phyloP scores from a whole-genome alignment of 2,329 filamentous ascomycete species.

The Uncinocarpus reesii region DNA sequence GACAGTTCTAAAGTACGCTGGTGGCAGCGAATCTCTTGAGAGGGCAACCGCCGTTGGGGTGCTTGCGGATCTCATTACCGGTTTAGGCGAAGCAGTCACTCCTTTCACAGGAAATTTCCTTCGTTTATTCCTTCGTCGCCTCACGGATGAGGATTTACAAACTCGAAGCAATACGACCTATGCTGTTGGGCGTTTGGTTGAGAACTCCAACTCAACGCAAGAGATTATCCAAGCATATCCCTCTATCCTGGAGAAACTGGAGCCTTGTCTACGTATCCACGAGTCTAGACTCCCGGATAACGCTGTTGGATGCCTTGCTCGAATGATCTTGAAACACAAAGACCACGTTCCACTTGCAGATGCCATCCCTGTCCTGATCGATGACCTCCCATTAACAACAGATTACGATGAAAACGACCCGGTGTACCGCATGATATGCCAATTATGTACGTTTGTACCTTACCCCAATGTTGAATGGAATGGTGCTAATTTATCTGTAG shows the following conservation, averaged over 20 bases:
- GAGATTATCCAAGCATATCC: constrained; percentile 66
- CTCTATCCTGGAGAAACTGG: constrained; percentile 71
- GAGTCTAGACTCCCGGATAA: constrained; percentile 84
- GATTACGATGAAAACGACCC: constrained; percentile 96
- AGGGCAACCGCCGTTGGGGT: constrained; percentile 83
- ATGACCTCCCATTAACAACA: constrained; percentile 74
- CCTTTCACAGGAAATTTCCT: constrained; percentile 68
- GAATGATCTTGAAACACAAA: constrained; percentile 87
- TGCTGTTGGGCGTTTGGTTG: constrained; percentile 72
- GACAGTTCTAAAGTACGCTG: constrained; percentile 76
- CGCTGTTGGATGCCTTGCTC: constrained; percentile 76
- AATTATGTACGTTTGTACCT: constrained; percentile 56
- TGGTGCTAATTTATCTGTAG: constrained; percentile 21
- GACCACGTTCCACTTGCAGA: constrained; percentile 69
- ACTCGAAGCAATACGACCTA: constrained; percentile 94
- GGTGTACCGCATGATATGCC: constrained; percentile 79
- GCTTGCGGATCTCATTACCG: constrained; percentile 78
- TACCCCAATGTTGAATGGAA: neutral
- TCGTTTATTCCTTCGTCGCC: constrained; percentile 71
- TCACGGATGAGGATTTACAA: constrained; percentile 80
- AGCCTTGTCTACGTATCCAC: constrained; percentile 67
- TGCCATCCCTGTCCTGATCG: constrained; percentile 69
- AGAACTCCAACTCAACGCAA: constrained; percentile 63
- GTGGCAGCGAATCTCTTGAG: constrained; percentile 75
- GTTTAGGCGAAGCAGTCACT: constrained; percentile 72